Evolutionary conservation across 2,329 filamentous ascomycete genomes (phyloP), one percentile per base, ranked within the genome.

Genomic region (Leptographium flavum): DNA sequence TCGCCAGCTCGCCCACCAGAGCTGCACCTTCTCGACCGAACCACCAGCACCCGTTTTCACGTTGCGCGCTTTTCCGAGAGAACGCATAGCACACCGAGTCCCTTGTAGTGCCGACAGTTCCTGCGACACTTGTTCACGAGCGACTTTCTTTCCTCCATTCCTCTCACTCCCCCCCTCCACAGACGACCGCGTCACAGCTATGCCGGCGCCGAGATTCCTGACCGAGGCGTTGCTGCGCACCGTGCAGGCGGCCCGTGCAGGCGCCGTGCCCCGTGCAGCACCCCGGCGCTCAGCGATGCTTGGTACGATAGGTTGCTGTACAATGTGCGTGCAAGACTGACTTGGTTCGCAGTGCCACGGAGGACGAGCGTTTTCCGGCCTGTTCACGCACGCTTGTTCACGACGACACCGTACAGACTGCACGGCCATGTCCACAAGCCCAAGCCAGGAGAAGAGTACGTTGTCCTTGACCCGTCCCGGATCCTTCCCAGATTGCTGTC

Each of bases 361-460:
- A 25, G 23, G 10, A 17, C 19, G 6, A 23, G 5, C n/a, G 22
- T 25, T 11, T 22, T 45, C 11, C 22, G 21, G n/a, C 7, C 21
- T 21, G 17, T n/a, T 14, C n/a, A 22, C 5, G 5, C 13, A 4
- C 47, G 51, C 11, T 19, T 35, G 31, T 92, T 95, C 60, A 83
- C 82, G 36, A 75, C 73, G 11, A 80, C 81, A 5, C 58, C 74
- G 11, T 57, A 67, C 46, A 62, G 66, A 45, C 66, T 62, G 42
- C 92, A 98, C 62, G 87, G 83, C 39, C 86, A 96, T 61, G 65
- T 95, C 54, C 76, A 80, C 46, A 75, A 83, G 27, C 90, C 92
- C 2, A 90, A 88, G 64, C 76, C 86, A 0, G 92, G 92, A 40
- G 86, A 96, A 72, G 92, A 95, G 86, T 93, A 69, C 32, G 50